Evolutionary conservation across 257 asterid species (phyloP).

Genomic region (Voacanga thouarsii): DNA sequence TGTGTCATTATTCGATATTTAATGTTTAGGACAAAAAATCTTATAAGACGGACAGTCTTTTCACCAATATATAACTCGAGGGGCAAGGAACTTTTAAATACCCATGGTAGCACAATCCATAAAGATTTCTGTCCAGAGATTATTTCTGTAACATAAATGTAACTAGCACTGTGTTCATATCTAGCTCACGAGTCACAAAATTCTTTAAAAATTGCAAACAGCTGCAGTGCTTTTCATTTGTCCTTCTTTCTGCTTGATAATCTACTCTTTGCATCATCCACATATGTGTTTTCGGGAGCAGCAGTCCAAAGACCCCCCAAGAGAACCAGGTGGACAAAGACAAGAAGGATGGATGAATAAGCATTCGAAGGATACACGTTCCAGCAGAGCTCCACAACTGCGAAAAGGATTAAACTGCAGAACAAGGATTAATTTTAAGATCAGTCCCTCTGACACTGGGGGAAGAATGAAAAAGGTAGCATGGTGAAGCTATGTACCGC

Average conservation of each 20-base stretch:
- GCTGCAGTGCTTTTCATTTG: conserved; percentile 23
- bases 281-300: conserved; percentile 56
- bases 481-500: conserved; percentile 42
- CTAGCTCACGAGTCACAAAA: conserved; percentile 9
- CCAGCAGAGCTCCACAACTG: conserved; percentile 76
- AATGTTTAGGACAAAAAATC: too few relatives aligned
- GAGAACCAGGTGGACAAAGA: conserved; percentile 55
- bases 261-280: conserved; percentile 23
- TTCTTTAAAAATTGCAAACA: neutral
- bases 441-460: neutral
- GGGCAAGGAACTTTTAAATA: neutral
- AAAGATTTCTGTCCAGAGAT: neutral
- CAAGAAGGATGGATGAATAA: conserved; percentile 64
- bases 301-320: conserved; percentile 67
- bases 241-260: conserved; percentile 31
- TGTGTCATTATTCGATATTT: too few relatives aligned
- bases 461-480: neutral
- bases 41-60: too few relatives aligned
- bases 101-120: neutral
- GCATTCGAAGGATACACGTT: conserved; percentile 71
- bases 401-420: conserved; percentile 65
- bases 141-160: neutral
- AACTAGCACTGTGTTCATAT: neutral
- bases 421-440: neutral
- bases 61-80: too few relatives aligned